Conservation (phyloP, 2,329 filamentous ascomycete species). For the Clathrospora elynae region DNA sequence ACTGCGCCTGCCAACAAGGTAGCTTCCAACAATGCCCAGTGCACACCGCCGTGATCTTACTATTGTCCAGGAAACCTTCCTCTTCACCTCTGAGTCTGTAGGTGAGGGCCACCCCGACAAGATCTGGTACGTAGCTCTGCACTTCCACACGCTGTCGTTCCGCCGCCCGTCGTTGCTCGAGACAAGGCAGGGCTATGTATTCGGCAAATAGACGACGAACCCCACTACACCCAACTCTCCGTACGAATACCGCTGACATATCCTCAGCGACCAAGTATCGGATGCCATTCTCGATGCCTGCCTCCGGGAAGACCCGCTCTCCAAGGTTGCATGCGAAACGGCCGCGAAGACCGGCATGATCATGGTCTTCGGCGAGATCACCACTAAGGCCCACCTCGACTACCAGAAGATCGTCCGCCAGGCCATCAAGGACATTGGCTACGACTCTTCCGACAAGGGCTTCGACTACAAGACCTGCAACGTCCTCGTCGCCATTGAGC, state of each 20-base stretch:
- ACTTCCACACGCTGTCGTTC: background rate
- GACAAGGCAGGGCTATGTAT: constrained; percentile 7
- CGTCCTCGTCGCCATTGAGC: constrained; percentile 97
- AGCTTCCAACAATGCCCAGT: constrained; percentile 9
- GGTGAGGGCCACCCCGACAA: constrained; percentile 79
- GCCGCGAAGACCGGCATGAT: constrained; percentile 99
- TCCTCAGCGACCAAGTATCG: constrained; percentile 83
- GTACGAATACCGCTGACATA: constrained; percentile 24
- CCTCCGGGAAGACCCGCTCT: constrained; percentile 89
- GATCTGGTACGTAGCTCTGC: constrained; percentile 67
- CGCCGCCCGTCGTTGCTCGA: no score
- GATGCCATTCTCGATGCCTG: constrained; percentile 99
- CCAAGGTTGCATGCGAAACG: constrained; percentile 98
- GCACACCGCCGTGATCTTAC: constrained; percentile 22
- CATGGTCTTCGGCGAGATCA: constrained; percentile 86
- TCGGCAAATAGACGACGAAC: constrained; percentile 3
- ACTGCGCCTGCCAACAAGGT: constrained; percentile 33
- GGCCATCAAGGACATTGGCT: constrained; percentile 97
- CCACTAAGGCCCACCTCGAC: constrained; percentile 92
- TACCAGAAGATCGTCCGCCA: constrained; percentile 97
- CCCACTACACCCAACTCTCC: background rate
- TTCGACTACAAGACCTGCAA: constrained; percentile 99
- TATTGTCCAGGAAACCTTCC: constrained; percentile 45
- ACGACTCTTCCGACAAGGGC: constrained; percentile 94
- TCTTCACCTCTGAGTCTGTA: constrained; percentile 60